Base-by-base conservation (phyloP, 305 asterid genomes). In the Striga hermonthica region DNA sequence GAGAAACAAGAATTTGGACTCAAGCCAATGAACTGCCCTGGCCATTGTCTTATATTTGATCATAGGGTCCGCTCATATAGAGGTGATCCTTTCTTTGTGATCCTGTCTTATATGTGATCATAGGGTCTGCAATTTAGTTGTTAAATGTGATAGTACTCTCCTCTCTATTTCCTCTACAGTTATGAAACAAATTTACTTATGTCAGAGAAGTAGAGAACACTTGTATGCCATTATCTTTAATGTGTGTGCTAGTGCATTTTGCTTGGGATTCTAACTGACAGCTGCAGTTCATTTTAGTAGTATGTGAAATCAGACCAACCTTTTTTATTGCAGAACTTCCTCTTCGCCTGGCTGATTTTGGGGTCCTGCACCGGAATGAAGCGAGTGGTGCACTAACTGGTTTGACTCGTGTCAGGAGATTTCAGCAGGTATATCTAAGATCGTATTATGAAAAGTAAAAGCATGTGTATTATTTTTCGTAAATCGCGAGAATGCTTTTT, bases 21-120 rank as follows among this genome's bases (percentile, higher is more conserved):
- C 74, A 90, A 93, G 86, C 99, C 99, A 65, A 93, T 93, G 99
- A 93, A 93, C 74, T 93, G 97, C 75, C 97, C 99, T n/a, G 99
- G 99, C 67, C 99, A 93, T 74, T 93, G 99, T 75, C 84, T 93
- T 76, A 90, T 93, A 61, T 93, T 93, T 79, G 96, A 86, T 78
- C 89, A 88, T 74, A 83, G 96, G 81, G 93, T 88, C 79, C 96
- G 99, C 57, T 94, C 99, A 11, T 94, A 94, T 76, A 82, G 99
- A 79, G 99, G 99, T 90, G 60, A 78, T 79, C 60, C 58, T 62
- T 36, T 66, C 34, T 45, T 22, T 37, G 41, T 52, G 54, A 54
- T 22, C 31, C 31, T 22, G 31, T 22, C 31, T 22, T 22, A 22
- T 22, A 22, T 22, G 31, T 22, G 31, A 22, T 22, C 1, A 22